phyloP scores from a whole-genome alignment of 495 filamentous ascomycete genomes.

The Staphylotrichum longicolle region DNA sequence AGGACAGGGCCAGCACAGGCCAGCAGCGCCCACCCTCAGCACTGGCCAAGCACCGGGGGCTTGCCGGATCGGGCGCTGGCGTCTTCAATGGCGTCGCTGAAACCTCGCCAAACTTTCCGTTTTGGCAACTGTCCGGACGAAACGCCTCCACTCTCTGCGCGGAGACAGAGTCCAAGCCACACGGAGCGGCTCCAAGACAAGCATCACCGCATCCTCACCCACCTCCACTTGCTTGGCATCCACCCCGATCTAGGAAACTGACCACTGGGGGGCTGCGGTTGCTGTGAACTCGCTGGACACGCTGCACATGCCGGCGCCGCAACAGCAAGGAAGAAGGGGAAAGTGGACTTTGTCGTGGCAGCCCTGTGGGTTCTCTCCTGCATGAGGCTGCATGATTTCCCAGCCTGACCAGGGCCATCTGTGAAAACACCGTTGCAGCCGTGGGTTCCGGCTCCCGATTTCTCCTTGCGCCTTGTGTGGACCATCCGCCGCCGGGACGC shows the following conservation, averaged over 20 bases:
- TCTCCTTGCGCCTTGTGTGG: constrained; percentile 11
- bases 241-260: constrained; percentile 1
- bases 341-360: background rate
- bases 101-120: constrained; percentile 33
- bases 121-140: constrained; percentile 23
- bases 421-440: constrained; percentile 24
- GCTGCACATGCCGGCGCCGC: background rate
- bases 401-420: constrained; percentile 23
- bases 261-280: constrained; percentile 10
- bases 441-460: constrained; percentile 12
- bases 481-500: background rate
- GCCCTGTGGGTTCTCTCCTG: constrained; percentile 10
- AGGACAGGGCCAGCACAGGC: too few relatives aligned
- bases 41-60: constrained; percentile 9
- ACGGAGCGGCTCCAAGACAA: constrained; percentile 22
- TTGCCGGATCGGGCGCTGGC: constrained; percentile 20
- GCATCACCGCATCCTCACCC: background rate
- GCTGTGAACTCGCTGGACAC: constrained; percentile 2
- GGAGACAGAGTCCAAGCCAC: constrained; percentile 25
- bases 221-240: constrained; percentile 5
- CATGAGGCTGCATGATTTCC: constrained; percentile 20
- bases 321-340: background rate
- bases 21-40: too few relatives aligned
- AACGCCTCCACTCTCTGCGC: constrained; percentile 2
- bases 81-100: constrained; percentile 34